A percentile compares a stretch with the other conserved stretches of the same genome.
These are phyloP conservation scores for Bodo saltans DNA, from an alignment of 78 protist species.

Conservation along the genomic window DNA sequence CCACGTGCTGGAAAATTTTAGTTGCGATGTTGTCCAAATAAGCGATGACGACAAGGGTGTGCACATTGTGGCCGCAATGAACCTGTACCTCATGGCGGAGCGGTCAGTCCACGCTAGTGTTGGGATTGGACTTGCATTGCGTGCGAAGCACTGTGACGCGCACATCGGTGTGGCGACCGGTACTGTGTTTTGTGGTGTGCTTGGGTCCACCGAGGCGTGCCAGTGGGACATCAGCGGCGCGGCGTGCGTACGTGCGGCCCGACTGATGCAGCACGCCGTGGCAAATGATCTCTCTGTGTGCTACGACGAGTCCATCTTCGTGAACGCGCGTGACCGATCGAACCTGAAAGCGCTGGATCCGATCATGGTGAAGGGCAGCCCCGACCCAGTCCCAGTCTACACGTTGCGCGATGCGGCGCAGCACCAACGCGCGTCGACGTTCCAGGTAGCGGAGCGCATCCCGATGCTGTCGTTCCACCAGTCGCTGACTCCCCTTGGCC, in stretches of 20 bases:
- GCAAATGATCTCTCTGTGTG: neutral
- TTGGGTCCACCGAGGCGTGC: neutral
- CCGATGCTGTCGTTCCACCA: neutral
- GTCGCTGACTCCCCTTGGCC: neutral
- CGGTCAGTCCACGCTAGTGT: neutral
- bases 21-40: neutral
- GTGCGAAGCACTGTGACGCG: neutral
- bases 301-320: neutral
- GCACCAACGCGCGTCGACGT: neutral
- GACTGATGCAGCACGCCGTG: neutral
- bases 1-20: neutral
- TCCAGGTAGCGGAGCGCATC: neutral
- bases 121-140: neutral
- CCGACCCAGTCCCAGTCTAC: neutral
- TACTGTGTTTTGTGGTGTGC: neutral
- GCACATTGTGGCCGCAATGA: neutral
- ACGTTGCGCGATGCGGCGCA: neutral
- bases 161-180: neutral
- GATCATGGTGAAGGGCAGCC: neutral
- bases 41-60: neutral
- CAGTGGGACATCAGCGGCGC: neutral
- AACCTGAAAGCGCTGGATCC: neutral
- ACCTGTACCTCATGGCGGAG: neutral
- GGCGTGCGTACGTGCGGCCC: neutral
- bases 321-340: neutral